Base-by-base conservation (phyloP, 306 rosid genomes). In the Fragaria iinumae region DNA sequence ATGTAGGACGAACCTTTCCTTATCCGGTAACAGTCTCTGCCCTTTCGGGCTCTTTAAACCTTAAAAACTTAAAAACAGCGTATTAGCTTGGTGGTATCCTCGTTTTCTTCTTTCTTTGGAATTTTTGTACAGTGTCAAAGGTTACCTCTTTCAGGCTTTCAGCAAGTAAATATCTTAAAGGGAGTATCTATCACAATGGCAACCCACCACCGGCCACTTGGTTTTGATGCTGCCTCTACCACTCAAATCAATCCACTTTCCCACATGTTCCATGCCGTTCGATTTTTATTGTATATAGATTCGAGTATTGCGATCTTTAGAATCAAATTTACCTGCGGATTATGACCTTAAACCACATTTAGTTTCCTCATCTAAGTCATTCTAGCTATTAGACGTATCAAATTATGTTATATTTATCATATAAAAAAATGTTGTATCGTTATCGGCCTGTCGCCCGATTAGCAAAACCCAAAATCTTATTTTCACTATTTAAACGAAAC, bases 1-100 rank as follows among this genome's bases (percentile, higher is more conserved):
- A 16, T 6, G 20, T 69, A 25, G 14, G 57, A 9, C 23, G 48
- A 39, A 65, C 60, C 83, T 83, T 83, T 83, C 83, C 86, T 57
- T 73, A 74, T 79, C 73, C 3, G 71, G 80, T 4, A 74, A 69
- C 11, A 49, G 67, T n/a, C 9, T 11, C n/a, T 36, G 23, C 79
- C 76, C 75, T 55, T 44, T 69, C 39, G 21, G 21, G 13, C 0
- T 7, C 4, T n/a, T 9, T 2, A 44, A 69, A 44, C 52, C 52
- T 23, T 47, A 43, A 43, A 36, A 38, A 3, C 9, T 8, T 65
- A 5, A 38, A 5, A 66, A 9, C 11, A 20, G 23, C 43, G 68
- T 63, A 63, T 63, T 63, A 32, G 68, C 67, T 16, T 32, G 1
- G 68, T 32, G 1, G 68, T 38, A 38, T 66, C 70, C 48, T 66